Evolutionary conservation across 129 eudicot genomes (phyloP).

Genomic region (Pulicaria dysenterica): DNA sequence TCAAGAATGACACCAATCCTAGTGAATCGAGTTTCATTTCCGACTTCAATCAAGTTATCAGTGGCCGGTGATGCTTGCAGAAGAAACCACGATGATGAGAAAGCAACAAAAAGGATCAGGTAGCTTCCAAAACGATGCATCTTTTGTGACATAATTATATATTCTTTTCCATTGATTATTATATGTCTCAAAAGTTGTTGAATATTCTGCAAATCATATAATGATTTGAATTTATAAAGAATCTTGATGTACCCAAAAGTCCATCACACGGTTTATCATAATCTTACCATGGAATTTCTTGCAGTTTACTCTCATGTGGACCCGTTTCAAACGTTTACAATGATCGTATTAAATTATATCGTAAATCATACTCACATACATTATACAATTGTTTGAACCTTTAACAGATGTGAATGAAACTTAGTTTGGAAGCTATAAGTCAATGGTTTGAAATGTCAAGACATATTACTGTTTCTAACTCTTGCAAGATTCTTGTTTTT

Average conservation of each 20-base stretch:
- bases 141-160: neutral
- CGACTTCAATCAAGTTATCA: neutral
- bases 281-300: conserved; percentile 19
- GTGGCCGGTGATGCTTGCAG: conserved; percentile 27
- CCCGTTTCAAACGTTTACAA: neutral
- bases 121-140: conserved; percentile 21
- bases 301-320: conserved; percentile 7
- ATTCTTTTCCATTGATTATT: neutral
- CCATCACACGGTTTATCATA: conserved; percentile 4
- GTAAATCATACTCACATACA: neutral
- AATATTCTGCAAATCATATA: conserved; percentile 12
- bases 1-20: conserved; percentile 45
- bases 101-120: conserved; percentile 11
- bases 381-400: neutral
- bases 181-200: conserved; percentile 14
- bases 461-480: conserved; percentile 19
- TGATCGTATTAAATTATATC: neutral
- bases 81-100: conserved; percentile 25
- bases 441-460: conserved; percentile 23
- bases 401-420: neutral
- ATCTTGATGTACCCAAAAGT: conserved; percentile 24
- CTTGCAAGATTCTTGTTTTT: conserved; percentile 16
- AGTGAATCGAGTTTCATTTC: conserved; percentile 5
- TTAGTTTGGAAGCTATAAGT: conserved; percentile 8
- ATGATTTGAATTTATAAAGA: neutral